A percentile compares a stretch with the other conserved stretches of the same genome.
phyloP scores from a whole-genome alignment of 2,329 filamentous ascomycete species.

The Endocalyx cinctus region DNA sequence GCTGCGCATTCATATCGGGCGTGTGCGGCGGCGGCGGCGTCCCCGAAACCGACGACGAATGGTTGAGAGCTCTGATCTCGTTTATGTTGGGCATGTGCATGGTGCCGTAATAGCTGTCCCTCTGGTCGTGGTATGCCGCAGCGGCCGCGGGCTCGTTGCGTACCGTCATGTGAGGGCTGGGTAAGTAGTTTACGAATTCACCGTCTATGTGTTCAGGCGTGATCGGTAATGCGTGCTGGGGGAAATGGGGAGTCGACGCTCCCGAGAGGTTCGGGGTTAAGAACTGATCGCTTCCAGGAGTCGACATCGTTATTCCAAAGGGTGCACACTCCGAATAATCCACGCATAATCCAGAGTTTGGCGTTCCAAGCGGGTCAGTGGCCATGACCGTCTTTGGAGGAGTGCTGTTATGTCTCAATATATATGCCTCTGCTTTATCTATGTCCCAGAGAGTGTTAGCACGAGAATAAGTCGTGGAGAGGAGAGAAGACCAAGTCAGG shows the following conservation, averaged over 20 bases:
- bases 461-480: too few relatives aligned
- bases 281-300: constrained; percentile 9
- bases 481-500: too few relatives aligned
- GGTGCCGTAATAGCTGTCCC: constrained; percentile 11
- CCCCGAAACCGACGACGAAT: constrained; percentile 10
- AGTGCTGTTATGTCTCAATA: constrained; percentile 12
- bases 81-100: constrained; percentile 13
- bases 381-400: too few relatives aligned
- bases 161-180: constrained; percentile 9
- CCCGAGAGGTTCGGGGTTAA: constrained; percentile 7
- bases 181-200: constrained; percentile 14
- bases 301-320: constrained; percentile 10
- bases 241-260: constrained; percentile 11
- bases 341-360: constrained; percentile 10
- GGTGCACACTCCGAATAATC: constrained; percentile 11
- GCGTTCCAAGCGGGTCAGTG: too few relatives aligned
- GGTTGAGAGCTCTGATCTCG: constrained; percentile 14
- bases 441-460: too few relatives aligned
- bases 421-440: constrained; percentile 20
- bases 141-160: constrained; percentile 8
- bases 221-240: constrained; percentile 12
- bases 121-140: constrained; percentile 11
- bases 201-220: constrained; percentile 12
- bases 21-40: constrained; percentile 12
- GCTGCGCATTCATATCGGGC: constrained; percentile 6